A percentile compares a stretch with the other conserved stretches of the same genome.
Conservation (phyloP, 192 early-diverging fungal species). For the Martensiomyces pterosporus region DNA sequence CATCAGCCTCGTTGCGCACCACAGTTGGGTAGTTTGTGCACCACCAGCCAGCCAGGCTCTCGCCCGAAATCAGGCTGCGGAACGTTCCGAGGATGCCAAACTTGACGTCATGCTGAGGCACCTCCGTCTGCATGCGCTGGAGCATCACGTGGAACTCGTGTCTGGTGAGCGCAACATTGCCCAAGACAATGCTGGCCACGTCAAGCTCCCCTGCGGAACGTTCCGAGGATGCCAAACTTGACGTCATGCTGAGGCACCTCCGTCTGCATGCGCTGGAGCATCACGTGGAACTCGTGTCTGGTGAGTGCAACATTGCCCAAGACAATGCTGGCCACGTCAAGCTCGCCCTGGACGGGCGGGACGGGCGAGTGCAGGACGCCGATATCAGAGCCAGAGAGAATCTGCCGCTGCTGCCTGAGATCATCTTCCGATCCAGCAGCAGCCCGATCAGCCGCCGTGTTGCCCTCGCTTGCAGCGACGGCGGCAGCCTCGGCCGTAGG, state of each 20-base stretch:
- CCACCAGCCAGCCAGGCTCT: conserved; percentile 69
- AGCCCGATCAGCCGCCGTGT: background rate
- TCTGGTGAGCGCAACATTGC: conserved; percentile 56
- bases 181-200: conserved; percentile 51
- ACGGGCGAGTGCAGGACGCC: conserved; percentile 8
- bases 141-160: conserved; percentile 61
- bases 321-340: conserved; percentile 25
- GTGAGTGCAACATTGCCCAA: conserved; percentile 59
- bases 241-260: conserved; percentile 62
- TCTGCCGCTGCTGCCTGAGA: conserved; percentile 21
- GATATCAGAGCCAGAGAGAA: conserved; percentile 17
- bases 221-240: conserved; percentile 66
- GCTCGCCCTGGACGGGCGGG: conserved; percentile 21
- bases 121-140: conserved; percentile 57
- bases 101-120: conserved; percentile 61
- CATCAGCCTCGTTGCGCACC: conserved; percentile 56
- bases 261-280: conserved; percentile 58
- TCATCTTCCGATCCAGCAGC: conserved; percentile 21
- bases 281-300: conserved; percentile 57
- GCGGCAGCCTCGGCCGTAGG: conserved; percentile 5
- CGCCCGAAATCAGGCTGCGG: conserved; percentile 60
- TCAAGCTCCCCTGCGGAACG: conserved; percentile 45
- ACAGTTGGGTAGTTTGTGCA: conserved; percentile 59
- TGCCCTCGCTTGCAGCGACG: no score
- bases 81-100: conserved; percentile 66